phyloP scores from a whole-genome alignment of 805 yeast genomes.

The Suhomyces faveliae region DNA sequence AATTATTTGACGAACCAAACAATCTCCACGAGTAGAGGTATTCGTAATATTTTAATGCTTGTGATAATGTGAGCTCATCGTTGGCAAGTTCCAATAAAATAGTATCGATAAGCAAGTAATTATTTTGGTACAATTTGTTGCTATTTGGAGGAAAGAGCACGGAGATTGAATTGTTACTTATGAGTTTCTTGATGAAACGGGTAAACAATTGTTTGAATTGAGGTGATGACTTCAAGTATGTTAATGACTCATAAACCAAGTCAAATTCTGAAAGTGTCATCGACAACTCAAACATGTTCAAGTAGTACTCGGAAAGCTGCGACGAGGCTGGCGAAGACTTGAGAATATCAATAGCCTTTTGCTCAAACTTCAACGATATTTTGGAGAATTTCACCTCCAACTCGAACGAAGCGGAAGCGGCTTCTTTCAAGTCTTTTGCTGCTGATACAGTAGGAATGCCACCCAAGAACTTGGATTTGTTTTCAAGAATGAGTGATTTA shows the following conservation, averaged over 20 bases:
- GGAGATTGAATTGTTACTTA: slow-evolving; percentile 21
- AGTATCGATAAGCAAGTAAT: slow-evolving; percentile 33
- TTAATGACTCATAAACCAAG: slow-evolving; percentile 18
- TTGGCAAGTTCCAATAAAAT: slow-evolving; percentile 34
- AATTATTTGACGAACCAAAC: slow-evolving; percentile 19
- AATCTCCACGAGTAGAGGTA: slow-evolving; percentile 43
- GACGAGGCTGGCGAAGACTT: background rate
- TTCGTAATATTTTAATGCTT: slow-evolving; percentile 35
- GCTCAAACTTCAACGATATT: slow-evolving; percentile 27
- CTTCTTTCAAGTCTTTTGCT: background rate
- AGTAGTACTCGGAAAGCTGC: slow-evolving; percentile 16
- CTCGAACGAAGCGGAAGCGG: slow-evolving; percentile 3
- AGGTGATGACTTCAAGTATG: slow-evolving; percentile 10
- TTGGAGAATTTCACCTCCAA: slow-evolving; percentile 16
- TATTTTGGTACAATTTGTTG: slow-evolving; percentile 18
- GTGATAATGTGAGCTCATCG: slow-evolving; percentile 26
- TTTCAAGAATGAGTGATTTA: slow-evolving; percentile 3
- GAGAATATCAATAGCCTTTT: slow-evolving; percentile 23
- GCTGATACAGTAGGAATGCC: background rate
- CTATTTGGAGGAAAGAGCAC: slow-evolving; percentile 21
- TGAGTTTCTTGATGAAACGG: slow-evolving; percentile 26
- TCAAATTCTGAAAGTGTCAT: slow-evolving; percentile 21
- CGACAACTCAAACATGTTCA: slow-evolving; percentile 26
- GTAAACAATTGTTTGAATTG: slow-evolving; percentile 19
- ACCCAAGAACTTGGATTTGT: slow-evolving; percentile 9